Evolutionary conservation across 2,329 filamentous ascomycete genomes (phyloP), one percentile per base, ranked within the genome.

Genomic region (Aspergillus tubingensis): DNA sequence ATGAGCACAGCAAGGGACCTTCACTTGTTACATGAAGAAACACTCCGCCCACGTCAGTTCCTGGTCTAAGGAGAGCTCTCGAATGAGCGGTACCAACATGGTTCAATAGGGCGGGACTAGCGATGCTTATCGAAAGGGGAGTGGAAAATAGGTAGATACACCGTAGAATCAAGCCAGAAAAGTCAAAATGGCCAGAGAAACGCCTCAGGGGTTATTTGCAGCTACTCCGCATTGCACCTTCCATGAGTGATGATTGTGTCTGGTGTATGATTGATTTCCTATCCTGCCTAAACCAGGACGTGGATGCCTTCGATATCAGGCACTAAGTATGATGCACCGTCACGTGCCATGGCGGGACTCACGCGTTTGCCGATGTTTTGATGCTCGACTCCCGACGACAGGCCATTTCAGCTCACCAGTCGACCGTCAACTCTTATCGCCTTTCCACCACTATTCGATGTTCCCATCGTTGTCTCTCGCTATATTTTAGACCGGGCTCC

Each of bases 291-390:
- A 10, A 4, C 19, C 7, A 13, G 7, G 1, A n/a, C 5, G 8
- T 47, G 8, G 11, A 27, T 57, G 59, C 61, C 61, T 62, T 39
- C 3, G 15, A 3, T 13, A 11, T 44, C 41, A 58, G 58, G 61
- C 61, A 51, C 8, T 2, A 30, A 19, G 15, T n/a, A 30, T 58
- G 55, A 62, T 58, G 47, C 48, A 54, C 17, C n/a, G 23, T 68
- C 66, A 68, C 66, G 66, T 68, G 66, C 13, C 2, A 8, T 17
- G 54, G 58, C 55, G 65, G 62, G 50, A 58, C 52, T 58, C 36
- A 63, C 64, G 63, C 62, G 61, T 65, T 54, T 48, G 59, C 59
- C 54, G 58, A 55, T 68, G 63, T 66, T 65, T 67, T 65, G 62
- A 63, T 65, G 54, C 51, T 63, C 58, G 56, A 62, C 58, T 56